phyloP scores from a whole-genome alignment of 129 eudicot genomes.

The Apium graveolens region DNA sequence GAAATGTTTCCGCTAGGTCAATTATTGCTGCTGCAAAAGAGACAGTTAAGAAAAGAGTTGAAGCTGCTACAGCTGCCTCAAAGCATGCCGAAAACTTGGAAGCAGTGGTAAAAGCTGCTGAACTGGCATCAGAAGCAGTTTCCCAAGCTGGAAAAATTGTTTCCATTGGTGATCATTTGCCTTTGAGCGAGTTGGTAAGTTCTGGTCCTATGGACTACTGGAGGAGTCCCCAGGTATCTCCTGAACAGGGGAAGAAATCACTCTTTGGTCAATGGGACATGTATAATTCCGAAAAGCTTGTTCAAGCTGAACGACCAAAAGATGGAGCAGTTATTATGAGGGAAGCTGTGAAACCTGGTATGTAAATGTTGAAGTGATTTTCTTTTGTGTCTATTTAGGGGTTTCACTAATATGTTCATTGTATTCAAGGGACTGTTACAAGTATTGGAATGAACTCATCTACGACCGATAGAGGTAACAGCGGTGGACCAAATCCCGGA shows the following conservation, averaged over 20 bases:
- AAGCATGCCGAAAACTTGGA: conserved; percentile 92
- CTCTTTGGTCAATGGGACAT: conserved; percentile 13
- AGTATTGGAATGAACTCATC: conserved; percentile 21
- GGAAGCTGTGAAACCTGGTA: conserved; percentile 10
- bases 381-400: conserved; percentile 17
- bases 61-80: conserved; percentile 92
- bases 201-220: conserved; percentile 73
- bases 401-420: conserved; percentile 24
- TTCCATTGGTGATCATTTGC: conserved; percentile 58
- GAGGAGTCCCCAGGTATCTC: conserved; percentile 31
- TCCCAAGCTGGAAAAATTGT: conserved; percentile 89
- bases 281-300: conserved; percentile 20
- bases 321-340: conserved; percentile 32
- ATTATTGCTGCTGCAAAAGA: conserved; percentile 78
- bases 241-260: conserved; percentile 17
- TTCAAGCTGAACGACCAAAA: conserved; percentile 11
- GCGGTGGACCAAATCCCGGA: conserved; percentile 16
- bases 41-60: conserved; percentile 74
- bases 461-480: conserved; percentile 14
- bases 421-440: conserved; percentile 22
- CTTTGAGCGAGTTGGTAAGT: conserved; percentile 39
- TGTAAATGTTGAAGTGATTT: conserved; percentile 17
- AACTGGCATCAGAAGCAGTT: conserved; percentile 93
- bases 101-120: conserved; percentile 87
- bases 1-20: conserved; percentile 29